A percentile compares a stretch with the other conserved stretches of the same genome.
Evolutionary conservation across 495 filamentous ascomycete species (phyloP).

Genomic region (Aspergillus panamensis): DNA sequence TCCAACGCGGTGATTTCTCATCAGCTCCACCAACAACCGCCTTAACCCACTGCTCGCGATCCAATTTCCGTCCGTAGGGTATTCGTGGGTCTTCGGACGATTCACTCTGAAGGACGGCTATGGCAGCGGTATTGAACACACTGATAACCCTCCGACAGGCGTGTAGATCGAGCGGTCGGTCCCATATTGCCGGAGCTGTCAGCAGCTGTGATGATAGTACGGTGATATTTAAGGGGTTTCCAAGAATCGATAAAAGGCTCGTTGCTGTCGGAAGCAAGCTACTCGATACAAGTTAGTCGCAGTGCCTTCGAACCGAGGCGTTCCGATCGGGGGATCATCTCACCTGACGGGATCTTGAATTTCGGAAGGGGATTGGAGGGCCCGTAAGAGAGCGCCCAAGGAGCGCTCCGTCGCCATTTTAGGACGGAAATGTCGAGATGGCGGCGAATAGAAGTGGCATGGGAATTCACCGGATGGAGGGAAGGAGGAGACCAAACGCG

Average conservation of each 20-base stretch:
- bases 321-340: slow-evolving; percentile 29
- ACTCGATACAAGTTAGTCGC: slow-evolving; percentile 18
- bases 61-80: slow-evolving; percentile 44
- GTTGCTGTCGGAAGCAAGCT: slow-evolving; percentile 79
- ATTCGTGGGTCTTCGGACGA: slow-evolving; percentile 38
- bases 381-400: slow-evolving; percentile 49
- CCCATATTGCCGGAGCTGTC: slow-evolving; percentile 83
- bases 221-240: slow-evolving; percentile 86
- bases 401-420: slow-evolving; percentile 51
- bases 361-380: slow-evolving; percentile 46
- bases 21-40: slow-evolving; percentile 82
- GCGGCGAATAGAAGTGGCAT: slow-evolving; percentile 7
- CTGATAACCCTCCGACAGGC: slow-evolving; percentile 74
- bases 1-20: slow-evolving; percentile 79
- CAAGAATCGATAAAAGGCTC: slow-evolving; percentile 74
- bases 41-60: slow-evolving; percentile 73
- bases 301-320: slow-evolving; percentile 7
- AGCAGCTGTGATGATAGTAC: slow-evolving; percentile 89
- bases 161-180: slow-evolving; percentile 64
- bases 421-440: background rate
- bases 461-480: background rate
- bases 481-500: slow-evolving; percentile 6
- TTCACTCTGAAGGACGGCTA: slow-evolving; percentile 59
- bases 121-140: slow-evolving; percentile 81
- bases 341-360: slow-evolving; percentile 52